phyloP scores from a whole-genome alignment of 768 basidiomycete species.

The Kwoniella dejecticola region DNA sequence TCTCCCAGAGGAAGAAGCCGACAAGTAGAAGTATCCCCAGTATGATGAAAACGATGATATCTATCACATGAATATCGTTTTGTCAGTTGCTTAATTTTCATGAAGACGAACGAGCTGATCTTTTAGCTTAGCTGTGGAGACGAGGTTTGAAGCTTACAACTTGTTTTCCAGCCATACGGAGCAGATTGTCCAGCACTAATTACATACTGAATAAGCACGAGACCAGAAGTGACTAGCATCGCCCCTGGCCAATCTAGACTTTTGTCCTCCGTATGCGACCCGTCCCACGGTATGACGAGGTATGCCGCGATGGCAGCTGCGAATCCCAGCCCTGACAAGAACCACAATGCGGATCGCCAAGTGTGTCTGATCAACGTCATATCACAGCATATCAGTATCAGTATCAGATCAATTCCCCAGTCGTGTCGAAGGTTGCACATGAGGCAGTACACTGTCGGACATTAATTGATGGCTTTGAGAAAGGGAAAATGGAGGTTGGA shows the following conservation, averaged over 20 bases:
- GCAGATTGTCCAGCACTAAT: constrained; percentile 70
- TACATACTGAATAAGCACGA: constrained; percentile 72
- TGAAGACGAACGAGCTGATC: background rate
- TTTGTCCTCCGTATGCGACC: constrained; percentile 48
- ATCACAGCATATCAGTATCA: background rate
- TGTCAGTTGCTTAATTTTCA: background rate
- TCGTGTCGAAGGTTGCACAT: too few relatives aligned
- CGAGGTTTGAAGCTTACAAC: constrained; percentile 57
- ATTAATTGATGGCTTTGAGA: too few relatives aligned
- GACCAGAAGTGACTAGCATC: constrained; percentile 65
- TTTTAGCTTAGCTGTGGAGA: constrained; percentile 24
- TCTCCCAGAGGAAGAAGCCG: constrained; percentile 69
- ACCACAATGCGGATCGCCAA: constrained; percentile 72
- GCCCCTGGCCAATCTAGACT: constrained; percentile 78
- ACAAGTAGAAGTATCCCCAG: constrained; percentile 65
- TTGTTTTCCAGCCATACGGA: constrained; percentile 65
- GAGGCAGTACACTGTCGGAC: too few relatives aligned
- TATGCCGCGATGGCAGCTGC: constrained; percentile 63
- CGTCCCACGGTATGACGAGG: constrained; percentile 67
- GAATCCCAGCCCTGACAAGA: constrained; percentile 64
- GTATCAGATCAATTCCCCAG: too few relatives aligned
- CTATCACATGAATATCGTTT: constrained; percentile 52
- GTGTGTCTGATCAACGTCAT: constrained; percentile 14
- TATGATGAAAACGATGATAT: constrained; percentile 72
- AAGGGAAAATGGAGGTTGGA: too few relatives aligned